phyloP scores from a whole-genome alignment of 73 alveolate species.

The Paramecium sexaurelia region DNA sequence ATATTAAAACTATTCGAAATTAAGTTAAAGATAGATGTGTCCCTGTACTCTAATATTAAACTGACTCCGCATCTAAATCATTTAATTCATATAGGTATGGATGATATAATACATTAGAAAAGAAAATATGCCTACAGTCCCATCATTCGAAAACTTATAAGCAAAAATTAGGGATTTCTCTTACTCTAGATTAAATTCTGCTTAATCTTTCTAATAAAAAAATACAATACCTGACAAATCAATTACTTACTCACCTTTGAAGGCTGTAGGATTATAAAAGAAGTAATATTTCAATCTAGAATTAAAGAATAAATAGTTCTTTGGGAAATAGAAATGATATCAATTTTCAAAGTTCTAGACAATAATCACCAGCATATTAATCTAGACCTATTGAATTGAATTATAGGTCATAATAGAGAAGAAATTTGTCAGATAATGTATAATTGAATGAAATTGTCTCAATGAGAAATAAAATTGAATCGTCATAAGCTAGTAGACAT shows the following conservation, averaged over 20 bases:
- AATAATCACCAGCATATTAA: neutral
- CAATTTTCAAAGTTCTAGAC: neutral
- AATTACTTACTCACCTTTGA: neutral
- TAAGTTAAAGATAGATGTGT: constrained; percentile 34
- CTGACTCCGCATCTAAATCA: neutral
- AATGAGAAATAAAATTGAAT: constrained; percentile 22
- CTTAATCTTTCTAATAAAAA: neutral
- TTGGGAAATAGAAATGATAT: neutral
- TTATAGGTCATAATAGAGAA: neutral
- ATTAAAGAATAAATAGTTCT: neutral
- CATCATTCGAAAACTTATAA: constrained; percentile 32
- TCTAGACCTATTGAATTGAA: neutral
- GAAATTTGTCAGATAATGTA: neutral
- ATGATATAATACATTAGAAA: neutral
- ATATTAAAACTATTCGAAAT: neutral
- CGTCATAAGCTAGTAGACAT: neutral
- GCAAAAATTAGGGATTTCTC: constrained; percentile 59
- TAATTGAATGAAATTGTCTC: constrained; percentile 32
- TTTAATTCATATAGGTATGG: constrained; percentile 1
- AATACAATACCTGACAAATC: neutral
- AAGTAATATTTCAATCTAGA: neutral
- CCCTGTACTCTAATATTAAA: neutral
- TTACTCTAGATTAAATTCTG: neutral
- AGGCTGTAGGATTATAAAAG: neutral
- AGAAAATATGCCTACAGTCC: neutral